Evolutionary conservation across 352 stramenopile species (phyloP).

Genomic region (Globisporangium rhizosaccharum): DNA sequence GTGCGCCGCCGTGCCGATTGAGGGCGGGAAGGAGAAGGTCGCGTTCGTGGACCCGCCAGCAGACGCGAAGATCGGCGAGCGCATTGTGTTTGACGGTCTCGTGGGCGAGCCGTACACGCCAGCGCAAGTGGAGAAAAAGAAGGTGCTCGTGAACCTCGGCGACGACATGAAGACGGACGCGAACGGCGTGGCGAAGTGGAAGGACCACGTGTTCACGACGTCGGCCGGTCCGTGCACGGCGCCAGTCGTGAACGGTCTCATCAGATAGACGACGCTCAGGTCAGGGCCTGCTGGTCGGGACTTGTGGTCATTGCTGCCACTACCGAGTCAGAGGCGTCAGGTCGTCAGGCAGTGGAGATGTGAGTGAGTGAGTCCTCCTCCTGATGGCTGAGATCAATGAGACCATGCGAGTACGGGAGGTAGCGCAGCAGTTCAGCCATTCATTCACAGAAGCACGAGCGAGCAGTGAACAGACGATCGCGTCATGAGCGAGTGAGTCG

Average conservation of each 20-base stretch:
- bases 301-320: too few species aligned
- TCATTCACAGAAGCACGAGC: too few species aligned
- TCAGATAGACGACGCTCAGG: slow-evolving; percentile 43
- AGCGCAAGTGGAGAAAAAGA: slow-evolving; percentile 88
- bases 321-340: too few species aligned
- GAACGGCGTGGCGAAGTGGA: slow-evolving; percentile 76
- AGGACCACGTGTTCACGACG: slow-evolving; percentile 71
- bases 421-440: too few species aligned
- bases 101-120: slow-evolving; percentile 68
- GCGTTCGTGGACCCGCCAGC: slow-evolving; percentile 81
- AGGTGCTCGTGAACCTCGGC: slow-evolving; percentile 71
- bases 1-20: slow-evolving; percentile 64
- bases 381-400: too few species aligned
- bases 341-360: background rate
- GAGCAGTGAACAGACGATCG: too few species aligned
- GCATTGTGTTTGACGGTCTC: slow-evolving; percentile 65
- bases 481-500: too few species aligned
- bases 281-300: too few species aligned
- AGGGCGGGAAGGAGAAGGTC: slow-evolving; percentile 75
- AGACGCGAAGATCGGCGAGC: slow-evolving; percentile 67
- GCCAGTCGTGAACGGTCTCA: slow-evolving; percentile 63
- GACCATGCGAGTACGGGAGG: too few species aligned
- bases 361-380: background rate
- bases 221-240: slow-evolving; percentile 71
- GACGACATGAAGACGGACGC: slow-evolving; percentile 83